These are phyloP conservation scores for Mallotus repandus DNA, from an alignment of 441 rosid species.

Conservation along the genomic window DNA sequence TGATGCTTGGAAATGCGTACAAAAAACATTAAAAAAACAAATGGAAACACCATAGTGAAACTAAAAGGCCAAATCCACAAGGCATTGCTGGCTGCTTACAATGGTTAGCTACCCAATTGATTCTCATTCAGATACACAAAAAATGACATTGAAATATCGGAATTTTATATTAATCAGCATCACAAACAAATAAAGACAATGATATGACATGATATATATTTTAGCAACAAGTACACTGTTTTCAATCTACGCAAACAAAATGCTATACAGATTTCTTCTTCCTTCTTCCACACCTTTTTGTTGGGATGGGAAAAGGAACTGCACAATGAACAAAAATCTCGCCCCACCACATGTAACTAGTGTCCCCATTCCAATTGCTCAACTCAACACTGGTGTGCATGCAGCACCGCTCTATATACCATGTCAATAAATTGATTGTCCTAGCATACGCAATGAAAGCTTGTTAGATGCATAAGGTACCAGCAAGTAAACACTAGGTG, in stretches of 20 bases:
- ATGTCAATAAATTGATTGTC: constrained; percentile 82
- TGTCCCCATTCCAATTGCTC: constrained; percentile 26
- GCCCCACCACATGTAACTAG: neutral
- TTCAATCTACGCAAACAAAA: constrained; percentile 10
- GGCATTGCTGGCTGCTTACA: neutral
- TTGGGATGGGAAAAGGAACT: neutral
- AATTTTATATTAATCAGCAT: neutral
- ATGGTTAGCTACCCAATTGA: neutral
- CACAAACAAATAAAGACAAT: neutral
- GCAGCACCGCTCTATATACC: constrained; percentile 68
- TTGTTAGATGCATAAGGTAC: constrained; percentile 9
- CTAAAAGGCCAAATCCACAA: neutral
- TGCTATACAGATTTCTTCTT: constrained; percentile 39
- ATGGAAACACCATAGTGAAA: too few relatives aligned
- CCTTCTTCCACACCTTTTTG: constrained; percentile 15
- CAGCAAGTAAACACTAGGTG: neutral
- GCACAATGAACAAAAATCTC: constrained; percentile 28
- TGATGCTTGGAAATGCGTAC: neutral
- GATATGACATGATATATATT: constrained; percentile 3
- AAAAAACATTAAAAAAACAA: neutral
- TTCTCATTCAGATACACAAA: neutral
- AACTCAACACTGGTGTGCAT: constrained; percentile 50
- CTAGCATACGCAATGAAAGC: constrained; percentile 31
- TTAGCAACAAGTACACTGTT: neutral
- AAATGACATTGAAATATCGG: neutral